Evolutionary conservation across 805 yeast species (phyloP), one percentile per base, ranked within the genome.

Genomic region (Wickerhamomyces ciferrii): DNA sequence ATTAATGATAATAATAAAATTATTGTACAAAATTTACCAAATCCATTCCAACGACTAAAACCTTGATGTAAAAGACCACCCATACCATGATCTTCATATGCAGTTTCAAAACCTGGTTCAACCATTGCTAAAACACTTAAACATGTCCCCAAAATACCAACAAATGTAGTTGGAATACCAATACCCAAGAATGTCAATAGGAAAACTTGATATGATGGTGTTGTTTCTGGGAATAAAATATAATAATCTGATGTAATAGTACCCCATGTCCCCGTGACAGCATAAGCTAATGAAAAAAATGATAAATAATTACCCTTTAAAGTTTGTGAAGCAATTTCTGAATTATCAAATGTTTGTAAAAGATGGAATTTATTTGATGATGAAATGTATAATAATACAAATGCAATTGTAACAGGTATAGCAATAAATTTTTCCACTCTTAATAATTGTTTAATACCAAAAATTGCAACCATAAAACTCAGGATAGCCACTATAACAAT

Each of bases 181-280:
- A 84, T 80, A 2, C 86, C 85, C 21, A 80, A 67, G 52, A 84
- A 81, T 0, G 96, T 87, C 52, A 83, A 67, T 18, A 65, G 20
- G 56, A 81, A 85, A 2, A 84, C 70, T 48, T 73, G 74, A 45
- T 62, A 49, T 45, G 78, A 78, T 2, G 85, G 74, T 1, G 87
- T 78, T 37, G 73, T 70, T 56, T 85, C 92, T 1, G 96, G 96
- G 55, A 88, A 81, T 43, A 87, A 70, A 42, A 89, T 78, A 62
- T 87, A 87, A 63, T 89, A 89, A 65, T 89, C 97, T 0, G 91
- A 74, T 0, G 96, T 87, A 49, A 87, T 77, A 2, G 91, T 83
- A 39, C 95, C 91, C 96, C 96, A 89, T 1, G 96, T 87, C 3
- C 88, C 78, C 4, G 96, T 87, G 41, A 84, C 81, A 25, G 96